Percentiles rank a stretch among this genome's conserved stretches.
phyloP scores from a whole-genome alignment of 164 flowering plant species.

The Brasenia schreberi region DNA sequence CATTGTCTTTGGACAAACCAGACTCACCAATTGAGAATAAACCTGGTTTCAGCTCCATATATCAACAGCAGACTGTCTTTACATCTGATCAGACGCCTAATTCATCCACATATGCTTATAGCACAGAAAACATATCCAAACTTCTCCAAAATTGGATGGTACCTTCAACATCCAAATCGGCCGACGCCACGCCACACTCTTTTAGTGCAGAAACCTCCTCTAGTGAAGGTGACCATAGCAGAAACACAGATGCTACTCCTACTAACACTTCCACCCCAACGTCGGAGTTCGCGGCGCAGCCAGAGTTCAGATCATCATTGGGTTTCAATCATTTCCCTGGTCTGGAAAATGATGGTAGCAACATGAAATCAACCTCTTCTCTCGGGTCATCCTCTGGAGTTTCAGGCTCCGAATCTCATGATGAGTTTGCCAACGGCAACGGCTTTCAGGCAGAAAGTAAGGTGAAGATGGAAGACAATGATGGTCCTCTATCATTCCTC shows the following conservation, averaged over 20 bases:
- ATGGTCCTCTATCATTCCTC: slow-evolving; percentile 30
- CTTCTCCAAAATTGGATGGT: slow-evolving; percentile 58
- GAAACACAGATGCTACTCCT: not conserved
- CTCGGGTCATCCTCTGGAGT: slow-evolving; percentile 30
- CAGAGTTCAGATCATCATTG: slow-evolving; percentile 19
- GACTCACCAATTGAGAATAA: slow-evolving; percentile 5
- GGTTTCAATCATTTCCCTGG: slow-evolving; percentile 37
- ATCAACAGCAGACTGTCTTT: not conserved
- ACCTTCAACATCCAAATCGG: slow-evolving; percentile 20
- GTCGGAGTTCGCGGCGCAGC: not conserved
- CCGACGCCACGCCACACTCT: not conserved
- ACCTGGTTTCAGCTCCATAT: not conserved
- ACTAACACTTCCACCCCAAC: slow-evolving; percentile 1
- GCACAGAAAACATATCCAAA: slow-evolving; percentile 61
- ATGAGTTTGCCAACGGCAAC: slow-evolving; percentile 5
- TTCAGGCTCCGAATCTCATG: slow-evolving; percentile 25
- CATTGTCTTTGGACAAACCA: slow-evolving; percentile 53
- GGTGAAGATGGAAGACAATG: slow-evolving; percentile 14
- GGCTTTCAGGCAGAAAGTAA: slow-evolving; percentile 38
- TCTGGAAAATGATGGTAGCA: slow-evolving; percentile 14
- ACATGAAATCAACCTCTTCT: not conserved
- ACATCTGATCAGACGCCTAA: not conserved
- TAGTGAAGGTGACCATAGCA: slow-evolving; percentile 8
- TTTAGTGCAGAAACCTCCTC: slow-evolving; percentile 11
- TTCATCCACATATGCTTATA: slow-evolving; percentile 35